Percentiles rank a stretch among this genome's conserved stretches.
These are phyloP conservation scores for Russula emetica DNA, from an alignment of 768 basidiomycete species.

Conservation along the genomic window DNA sequence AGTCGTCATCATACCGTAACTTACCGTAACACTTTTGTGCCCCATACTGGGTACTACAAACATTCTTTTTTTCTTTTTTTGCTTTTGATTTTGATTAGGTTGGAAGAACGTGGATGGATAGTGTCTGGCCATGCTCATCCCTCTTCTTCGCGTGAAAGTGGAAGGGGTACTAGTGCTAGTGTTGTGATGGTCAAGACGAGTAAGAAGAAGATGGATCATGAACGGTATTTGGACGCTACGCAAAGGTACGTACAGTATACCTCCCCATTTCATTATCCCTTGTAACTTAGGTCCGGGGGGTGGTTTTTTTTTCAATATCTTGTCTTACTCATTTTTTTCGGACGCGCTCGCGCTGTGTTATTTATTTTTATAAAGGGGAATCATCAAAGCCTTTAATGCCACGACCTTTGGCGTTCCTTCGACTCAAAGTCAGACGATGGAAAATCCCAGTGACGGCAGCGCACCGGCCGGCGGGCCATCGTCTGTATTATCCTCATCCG, in stretches of 20 bases:
- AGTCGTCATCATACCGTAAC: not conserved
- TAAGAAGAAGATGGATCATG: not conserved
- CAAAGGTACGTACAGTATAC: constrained; percentile 8
- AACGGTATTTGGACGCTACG: constrained; percentile 15
- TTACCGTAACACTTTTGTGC: too few relatives aligned
- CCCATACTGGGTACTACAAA: not conserved
- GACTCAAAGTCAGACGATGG: too few relatives aligned
- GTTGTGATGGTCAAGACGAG: not conserved
- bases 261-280: too few relatives aligned
- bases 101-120: constrained; percentile 9
- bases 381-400: not conserved
- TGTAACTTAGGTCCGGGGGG: too few relatives aligned
- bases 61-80: too few relatives aligned
- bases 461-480: too few relatives aligned
- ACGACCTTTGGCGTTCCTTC: constrained; percentile 1
- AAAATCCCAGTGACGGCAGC: too few relatives aligned
- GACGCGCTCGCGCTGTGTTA: too few relatives aligned
- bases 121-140: not conserved
- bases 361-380: not conserved
- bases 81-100: too few relatives aligned
- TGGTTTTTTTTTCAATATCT: too few relatives aligned
- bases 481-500: too few relatives aligned
- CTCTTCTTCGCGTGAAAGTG: not conserved
- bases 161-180: not conserved
- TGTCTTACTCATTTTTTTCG: not conserved